Percentiles rank a stretch among this genome's conserved stretches.
Evolutionary conservation across 768 basidiomycete species (phyloP).

Genomic region (Coprinopsis cinerea): DNA sequence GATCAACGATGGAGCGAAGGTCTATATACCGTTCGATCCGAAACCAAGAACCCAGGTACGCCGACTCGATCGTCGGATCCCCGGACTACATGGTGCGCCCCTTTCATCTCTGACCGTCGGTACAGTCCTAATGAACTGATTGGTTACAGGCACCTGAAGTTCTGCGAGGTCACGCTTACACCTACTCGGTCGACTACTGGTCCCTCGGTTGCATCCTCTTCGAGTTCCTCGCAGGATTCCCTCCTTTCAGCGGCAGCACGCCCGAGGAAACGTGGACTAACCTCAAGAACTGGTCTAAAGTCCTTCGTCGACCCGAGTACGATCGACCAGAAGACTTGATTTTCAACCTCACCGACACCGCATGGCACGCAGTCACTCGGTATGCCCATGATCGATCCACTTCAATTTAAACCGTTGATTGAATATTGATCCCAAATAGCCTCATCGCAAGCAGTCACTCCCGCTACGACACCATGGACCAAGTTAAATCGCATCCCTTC

Average conservation of each 20-base stretch:
- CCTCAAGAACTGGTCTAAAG: conserved; percentile 95
- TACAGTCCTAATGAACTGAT: neutral
- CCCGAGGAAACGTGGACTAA: conserved; percentile 99
- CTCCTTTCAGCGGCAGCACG: conserved; percentile 93
- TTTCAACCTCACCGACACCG: conserved; percentile 89
- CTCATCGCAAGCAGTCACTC: conserved; percentile 85
- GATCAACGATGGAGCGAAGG: conserved; percentile 90
- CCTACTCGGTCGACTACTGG: conserved; percentile 97
- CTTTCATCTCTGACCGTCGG: neutral
- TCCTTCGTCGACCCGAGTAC: conserved; percentile 88
- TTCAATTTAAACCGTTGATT: neutral
- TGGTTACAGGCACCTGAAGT: conserved; percentile 69
- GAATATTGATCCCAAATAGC: conserved; percentile 37
- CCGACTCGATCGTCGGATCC: conserved; percentile 95
- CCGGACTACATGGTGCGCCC: conserved; percentile 89
- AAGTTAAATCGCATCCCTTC: conserved; percentile 78
- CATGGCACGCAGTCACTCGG: conserved; percentile 93
- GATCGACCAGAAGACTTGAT: conserved; percentile 94
- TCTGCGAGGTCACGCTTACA: conserved; percentile 89
- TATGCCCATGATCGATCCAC: conserved; percentile 24
- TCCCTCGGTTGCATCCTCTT: conserved; percentile 97
- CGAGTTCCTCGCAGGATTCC: conserved; percentile 95
- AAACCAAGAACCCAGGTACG: conserved; percentile 86
- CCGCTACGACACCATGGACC: conserved; percentile 67
- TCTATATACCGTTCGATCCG: conserved; percentile 93